Base-by-base conservation (phyloP, 441 rosid genomes). In the Biscutella laevigata region DNA sequence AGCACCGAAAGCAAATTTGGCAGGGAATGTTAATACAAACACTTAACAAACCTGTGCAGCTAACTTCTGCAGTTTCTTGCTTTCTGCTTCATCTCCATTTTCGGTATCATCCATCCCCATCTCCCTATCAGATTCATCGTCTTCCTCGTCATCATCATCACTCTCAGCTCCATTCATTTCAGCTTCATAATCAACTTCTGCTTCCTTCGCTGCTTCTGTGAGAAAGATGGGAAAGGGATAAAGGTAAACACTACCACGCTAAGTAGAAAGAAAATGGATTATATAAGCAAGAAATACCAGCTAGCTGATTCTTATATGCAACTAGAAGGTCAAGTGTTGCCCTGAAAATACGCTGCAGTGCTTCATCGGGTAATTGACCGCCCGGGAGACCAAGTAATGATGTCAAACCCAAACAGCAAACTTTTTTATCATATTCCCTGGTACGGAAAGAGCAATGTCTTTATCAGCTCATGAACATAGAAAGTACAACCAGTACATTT, bases 361-460 rank as follows among this genome's bases (percentile, higher is more conserved):
- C 97, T 36, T 94, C 97, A 25, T 73, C 88, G 4, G 90, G 91
- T 57, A 94, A 74, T 67, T 76, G 99, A 62, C 80, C 83, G 9
- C 75, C 82, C 10, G 97, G 91, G 47, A 94, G 95, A 40, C 74
- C 75, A 59, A 94, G 84, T 26, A 94, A 72, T 54, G 99, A 81
- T 20, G 83, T 80, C 81, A 94, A 75, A 29, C 99, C 99, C 82
- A 94, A 73, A 75, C 95, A 88, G 74, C 99, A 94, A 43, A 94
- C 91, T 73, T 94, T 94, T 71, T 94, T 94, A 67, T 83, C 94
- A 59, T 89, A 84, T 56, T 81, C 97, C 81, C 99, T 94, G 85
- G 42, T 41, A 61, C 32, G 40, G 47, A 66, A 14, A 61, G 48
- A 71, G 33, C 33, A 43, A 38, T 34, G 9, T 5, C 24, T 25